Conservation (phyloP, 305 asterid genomes). For the Nicotiana rustica region DNA sequence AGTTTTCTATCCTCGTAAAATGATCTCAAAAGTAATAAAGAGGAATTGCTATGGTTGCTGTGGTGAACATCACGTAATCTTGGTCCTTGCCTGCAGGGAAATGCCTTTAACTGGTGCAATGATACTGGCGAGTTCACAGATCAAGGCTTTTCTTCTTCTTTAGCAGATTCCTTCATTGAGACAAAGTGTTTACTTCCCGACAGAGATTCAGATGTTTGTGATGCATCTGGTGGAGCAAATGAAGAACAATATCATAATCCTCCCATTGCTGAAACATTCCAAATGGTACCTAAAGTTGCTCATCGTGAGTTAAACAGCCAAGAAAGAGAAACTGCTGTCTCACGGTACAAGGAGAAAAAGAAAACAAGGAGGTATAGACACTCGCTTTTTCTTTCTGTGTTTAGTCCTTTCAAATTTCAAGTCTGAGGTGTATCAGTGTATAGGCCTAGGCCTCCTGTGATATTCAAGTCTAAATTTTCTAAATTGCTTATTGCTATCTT, state of each 20-base stretch:
- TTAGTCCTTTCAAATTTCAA: background rate
- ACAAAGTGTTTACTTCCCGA: conserved; percentile 67
- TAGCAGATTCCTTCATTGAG: conserved; percentile 52
- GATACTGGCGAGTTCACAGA: conserved; percentile 50
- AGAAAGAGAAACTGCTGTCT: conserved; percentile 81
- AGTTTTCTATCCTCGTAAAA: background rate
- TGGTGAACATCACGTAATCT: conserved; percentile 16
- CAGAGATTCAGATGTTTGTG: conserved; percentile 65
- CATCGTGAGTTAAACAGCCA: conserved; percentile 75
- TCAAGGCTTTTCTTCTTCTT: conserved; percentile 53
- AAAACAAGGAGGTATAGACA: conserved; percentile 78
- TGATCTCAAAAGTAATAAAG: background rate
- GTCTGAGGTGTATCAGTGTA: background rate
- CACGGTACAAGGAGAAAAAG: conserved; percentile 93
- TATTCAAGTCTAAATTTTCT: background rate
- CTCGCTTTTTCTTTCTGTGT: background rate
- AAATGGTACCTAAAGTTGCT: conserved; percentile 48
- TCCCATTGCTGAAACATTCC: conserved; percentile 48
- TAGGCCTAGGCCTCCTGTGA: background rate
- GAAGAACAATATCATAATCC: conserved; percentile 58
- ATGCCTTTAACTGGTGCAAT: conserved; percentile 48
- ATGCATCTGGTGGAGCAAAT: conserved; percentile 45
- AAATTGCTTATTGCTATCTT: background rate
- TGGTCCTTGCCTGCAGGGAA: conserved; percentile 53
- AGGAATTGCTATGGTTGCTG: background rate